Evolutionary conservation across 371 early-diverging fungal genomes (phyloP), one percentile per base, ranked within the genome.

Genomic region (Dinochytrium kinnereticum): DNA sequence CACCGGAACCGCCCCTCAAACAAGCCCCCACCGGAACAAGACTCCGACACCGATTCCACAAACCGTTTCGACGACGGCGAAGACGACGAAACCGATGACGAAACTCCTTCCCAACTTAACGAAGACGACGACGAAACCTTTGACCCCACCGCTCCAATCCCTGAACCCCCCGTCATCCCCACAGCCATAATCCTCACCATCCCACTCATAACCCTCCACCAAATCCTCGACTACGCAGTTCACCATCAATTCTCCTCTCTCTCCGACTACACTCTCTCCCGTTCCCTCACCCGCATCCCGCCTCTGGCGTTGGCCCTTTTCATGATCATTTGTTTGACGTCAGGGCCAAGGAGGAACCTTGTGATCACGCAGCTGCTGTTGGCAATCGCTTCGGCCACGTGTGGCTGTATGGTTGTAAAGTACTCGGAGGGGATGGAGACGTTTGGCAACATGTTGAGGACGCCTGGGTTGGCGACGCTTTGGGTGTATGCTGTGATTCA

Each of bases 401-500:
- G 51, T 21, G 83, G 83, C 1, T 39, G 44, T 21, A 36, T 31
- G 28, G 38, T 83, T 51, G 65, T 83, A 19, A 31, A 74, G 17
- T 30, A 71, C 36, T 59, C 74, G 34, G 53, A 31, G 15, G 77
- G 39, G 1, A 75, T 78, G 53, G 71, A 77, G 53, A 75, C 81
- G 30, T 81, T 83, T 72, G 84, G 81, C 28, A 70, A 50, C 40
- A 81, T 80, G 80, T 50, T 80, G 26, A 70, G 73, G 49, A 75
- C 81, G n/a, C 81, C 84, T 7, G 80, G 80, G 1, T 64, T 83
- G 34, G 76, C 78, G 28, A 64, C 73, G 1, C 15, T 83, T 40
- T 83, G 84, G 84, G 69, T 83, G 37, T 80, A 77, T 40, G 40
- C 73, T 5, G 79, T 81, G 26, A 78, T 81, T 59, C 78, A 80